Evolutionary conservation across 23 red algal species (phyloP), one percentile per base, ranked within the genome.

Genomic region (Gracilaria domingensis): DNA sequence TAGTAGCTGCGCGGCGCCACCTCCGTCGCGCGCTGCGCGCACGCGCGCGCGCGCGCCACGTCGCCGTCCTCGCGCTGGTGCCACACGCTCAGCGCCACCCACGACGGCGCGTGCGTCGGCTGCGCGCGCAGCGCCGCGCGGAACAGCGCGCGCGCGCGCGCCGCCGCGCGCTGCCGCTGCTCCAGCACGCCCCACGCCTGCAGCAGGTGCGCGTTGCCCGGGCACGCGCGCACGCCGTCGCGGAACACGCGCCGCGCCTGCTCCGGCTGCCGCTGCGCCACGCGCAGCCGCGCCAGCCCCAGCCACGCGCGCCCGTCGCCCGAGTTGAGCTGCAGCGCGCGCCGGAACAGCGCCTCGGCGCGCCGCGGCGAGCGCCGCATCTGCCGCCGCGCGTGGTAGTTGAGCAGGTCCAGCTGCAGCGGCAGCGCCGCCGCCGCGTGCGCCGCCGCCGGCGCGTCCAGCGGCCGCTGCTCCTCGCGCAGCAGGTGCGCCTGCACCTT

Each of bases 141-240:
- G 25, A 88, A 92, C 36, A 98, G 80, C 13, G 55, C 66, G 28
- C 79, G 50, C 32, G 96, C 96, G 25, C 88, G 75, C 21, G 55
- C 44, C 18, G 85, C 33, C 4, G 84, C 33, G 2, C 93, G 81
- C 57, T 58, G 32, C 21, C 79, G 32, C 88, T 95, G 79, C 80
- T 98, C 96, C 25, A 98, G 45, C 29, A 95, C 88, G 12, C 91
- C 96, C 96, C 96, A 98, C 16, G 93, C 96, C 81, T 98, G 96
- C 23, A 98, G 88, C 55, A 98, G 81, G 85, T 88, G 75, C 9
- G 93, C 55, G 66, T 95, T 95, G 58, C 67, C 18, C 49, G 66
- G 60, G 21, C 45, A 66, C 16, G 78, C 79, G 0, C 64, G 25
- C n/a, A 95, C 70, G 21, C 73, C 96, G 23, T 28, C 81, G 12